These are phyloP conservation scores for Colletotrichum destructivum DNA, from an alignment of 2,329 filamentous ascomycete species.

Conservation along the genomic window DNA sequence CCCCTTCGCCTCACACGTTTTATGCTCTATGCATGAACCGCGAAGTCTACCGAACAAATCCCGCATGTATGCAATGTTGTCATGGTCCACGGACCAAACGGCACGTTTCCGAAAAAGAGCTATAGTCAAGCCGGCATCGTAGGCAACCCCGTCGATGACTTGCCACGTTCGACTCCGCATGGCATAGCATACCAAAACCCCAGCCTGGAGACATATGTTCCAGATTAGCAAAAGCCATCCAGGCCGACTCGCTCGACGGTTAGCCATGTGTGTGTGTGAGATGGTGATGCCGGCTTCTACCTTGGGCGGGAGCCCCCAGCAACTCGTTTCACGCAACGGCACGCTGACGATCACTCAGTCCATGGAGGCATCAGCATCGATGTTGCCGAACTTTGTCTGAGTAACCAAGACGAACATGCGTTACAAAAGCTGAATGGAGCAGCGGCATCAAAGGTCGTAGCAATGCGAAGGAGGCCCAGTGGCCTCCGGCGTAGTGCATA, in stretches of 20 bases:
- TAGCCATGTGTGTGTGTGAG: neutral
- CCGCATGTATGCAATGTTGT: neutral
- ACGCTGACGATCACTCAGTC: neutral
- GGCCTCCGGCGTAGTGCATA: neutral
- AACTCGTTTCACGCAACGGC: neutral
- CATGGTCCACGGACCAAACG: neutral
- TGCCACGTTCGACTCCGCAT: neutral
- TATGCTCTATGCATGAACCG: too few relatives aligned
- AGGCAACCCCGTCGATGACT: too few relatives aligned
- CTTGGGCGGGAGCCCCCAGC: neutral
- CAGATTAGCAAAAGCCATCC: neutral
- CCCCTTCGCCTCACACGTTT: neutral
- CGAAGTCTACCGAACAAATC: neutral
- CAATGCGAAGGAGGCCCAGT: neutral
- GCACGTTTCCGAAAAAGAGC: neutral
- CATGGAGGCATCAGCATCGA: neutral
- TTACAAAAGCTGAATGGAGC: neutral
- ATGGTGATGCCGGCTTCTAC: neutral
- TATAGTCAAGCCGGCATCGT: neutral
- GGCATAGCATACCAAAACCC: neutral
- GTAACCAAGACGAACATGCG: neutral
- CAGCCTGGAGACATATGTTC: neutral
- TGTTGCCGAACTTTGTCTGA: neutral
- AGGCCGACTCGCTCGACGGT: neutral
- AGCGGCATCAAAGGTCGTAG: neutral